Base-by-base conservation (phyloP, 768 basidiomycete species). In the Termitomyces sp. region DNA sequence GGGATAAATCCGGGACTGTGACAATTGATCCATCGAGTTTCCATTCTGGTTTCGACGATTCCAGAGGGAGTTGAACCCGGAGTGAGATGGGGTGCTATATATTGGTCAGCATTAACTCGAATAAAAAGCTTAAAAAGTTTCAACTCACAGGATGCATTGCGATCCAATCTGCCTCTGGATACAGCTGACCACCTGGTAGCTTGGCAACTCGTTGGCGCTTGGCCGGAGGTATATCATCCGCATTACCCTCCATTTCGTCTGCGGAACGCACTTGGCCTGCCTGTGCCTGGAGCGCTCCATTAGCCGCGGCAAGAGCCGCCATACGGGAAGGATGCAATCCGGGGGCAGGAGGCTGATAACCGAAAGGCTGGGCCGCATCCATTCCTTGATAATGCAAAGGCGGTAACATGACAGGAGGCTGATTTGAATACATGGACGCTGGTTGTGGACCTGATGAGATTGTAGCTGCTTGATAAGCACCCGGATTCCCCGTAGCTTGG, bases 401-500 rank as follows among this genome's bases (percentile, higher is more conserved):
- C 12, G 88, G 89, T 14, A 87, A 83, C 89, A 92, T 90, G 34
- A 91, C 88, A 7, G 89, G 79, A 45, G 83, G 82, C 37, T 82
- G 77, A 12, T 68, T 65, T 22, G 71, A 77, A 65, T 84, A 87
- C 54, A 81, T 77, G 0, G 92, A 92, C 14, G 91, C 87, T 13
- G 95, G 94, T 64, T 95, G 95, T 7, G 95, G 95, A 10, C 89
- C 95, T 12, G 95, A 93, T 1, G 94, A 92, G 50, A 97, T 80
- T 0, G 90, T 91, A 4, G 95, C 93, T 24, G 93, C 92, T 10
- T 84, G 82, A 67, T 89, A 94, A 1, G 83, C 84, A 2, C 81
- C 72, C 62, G 65, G 74, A 63, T 40, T 69, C 0, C 72, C 75
- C 10, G 79, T 76, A 24, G 75, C 71, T 59, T 83, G 80, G 26